phyloP scores from a whole-genome alignment of 2,329 filamentous ascomycete species.

The Arthrobotrys sphaeroides region DNA sequence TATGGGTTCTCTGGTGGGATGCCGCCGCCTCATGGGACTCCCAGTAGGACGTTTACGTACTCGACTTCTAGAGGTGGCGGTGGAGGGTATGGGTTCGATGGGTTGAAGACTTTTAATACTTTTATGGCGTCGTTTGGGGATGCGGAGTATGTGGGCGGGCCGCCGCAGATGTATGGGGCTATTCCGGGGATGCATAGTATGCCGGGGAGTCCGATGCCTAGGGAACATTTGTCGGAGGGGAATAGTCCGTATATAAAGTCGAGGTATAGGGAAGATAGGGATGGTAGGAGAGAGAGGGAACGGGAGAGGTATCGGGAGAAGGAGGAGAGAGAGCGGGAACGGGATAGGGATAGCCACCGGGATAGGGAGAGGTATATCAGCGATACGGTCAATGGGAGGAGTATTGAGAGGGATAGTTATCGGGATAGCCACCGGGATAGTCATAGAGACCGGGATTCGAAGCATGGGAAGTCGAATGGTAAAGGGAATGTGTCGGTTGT shows the following conservation, averaged over 20 bases:
- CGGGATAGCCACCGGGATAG: constrained; percentile 44
- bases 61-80: not conserved
- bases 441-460: constrained; percentile 59
- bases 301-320: constrained; percentile 35
- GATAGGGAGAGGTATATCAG: constrained; percentile 36
- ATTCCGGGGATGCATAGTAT: constrained; percentile 45
- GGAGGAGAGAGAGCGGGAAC: constrained; percentile 21
- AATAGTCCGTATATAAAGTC: constrained; percentile 39
- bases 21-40: constrained; percentile 34
- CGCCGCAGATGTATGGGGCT: constrained; percentile 31
- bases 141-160: constrained; percentile 22
- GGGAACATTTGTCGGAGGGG: constrained; percentile 35
- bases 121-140: constrained; percentile 42
- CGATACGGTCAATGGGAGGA: constrained; percentile 50
- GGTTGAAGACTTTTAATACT: constrained; percentile 44
- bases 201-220: constrained; percentile 46
- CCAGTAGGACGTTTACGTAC: constrained; percentile 35
- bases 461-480: constrained; percentile 48
- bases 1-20: constrained; percentile 25
- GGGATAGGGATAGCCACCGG: constrained; percentile 22
- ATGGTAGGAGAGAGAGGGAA: constrained; percentile 35
- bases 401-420: constrained; percentile 45
- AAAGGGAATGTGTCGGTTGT: constrained; percentile 75
- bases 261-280: constrained; percentile 48
- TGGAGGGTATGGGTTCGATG: constrained; percentile 36